phyloP scores from a whole-genome alignment of 2,329 filamentous ascomycete genomes.

The Scortechinia acanthostroma region DNA sequence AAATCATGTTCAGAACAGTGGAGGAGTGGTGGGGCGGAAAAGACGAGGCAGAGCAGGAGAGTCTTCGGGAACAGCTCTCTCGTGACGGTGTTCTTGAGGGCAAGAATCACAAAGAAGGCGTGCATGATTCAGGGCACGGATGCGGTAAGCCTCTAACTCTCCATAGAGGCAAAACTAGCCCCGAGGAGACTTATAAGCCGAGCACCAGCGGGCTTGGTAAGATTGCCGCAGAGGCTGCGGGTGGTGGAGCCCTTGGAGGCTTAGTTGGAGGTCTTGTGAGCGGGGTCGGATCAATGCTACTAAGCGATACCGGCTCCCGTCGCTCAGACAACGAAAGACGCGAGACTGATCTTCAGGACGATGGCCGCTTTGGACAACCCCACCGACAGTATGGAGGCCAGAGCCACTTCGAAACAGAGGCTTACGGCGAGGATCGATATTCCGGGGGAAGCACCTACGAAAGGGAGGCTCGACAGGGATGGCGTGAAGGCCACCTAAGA shows the following conservation, averaged over 20 bases:
- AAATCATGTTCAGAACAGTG: conserved; percentile 60
- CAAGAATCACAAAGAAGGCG: conserved; percentile 5
- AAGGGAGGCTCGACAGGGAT: no score
- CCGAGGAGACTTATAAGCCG: background rate
- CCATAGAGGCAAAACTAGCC: background rate
- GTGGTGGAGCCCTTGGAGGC: background rate
- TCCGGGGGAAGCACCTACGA: no score
- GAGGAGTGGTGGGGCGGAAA: conserved; percentile 40
- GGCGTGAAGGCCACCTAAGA: no score
- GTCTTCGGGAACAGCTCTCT: conserved; percentile 14
- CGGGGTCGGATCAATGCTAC: background rate
- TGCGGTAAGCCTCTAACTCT: background rate
- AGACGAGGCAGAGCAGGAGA: conserved; percentile 9
- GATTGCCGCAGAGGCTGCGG: background rate
- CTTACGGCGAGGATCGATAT: no score
- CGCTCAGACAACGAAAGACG: no score
- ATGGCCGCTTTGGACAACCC: background rate
- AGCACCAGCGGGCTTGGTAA: background rate
- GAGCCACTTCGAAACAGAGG: no score
- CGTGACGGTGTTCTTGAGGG: conserved; percentile 15
- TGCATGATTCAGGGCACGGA: background rate
- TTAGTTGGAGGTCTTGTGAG: background rate
- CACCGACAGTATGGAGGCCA: no score
- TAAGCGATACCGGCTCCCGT: no score
- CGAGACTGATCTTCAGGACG: background rate